Percentiles rank a stretch among this genome's conserved stretches.
These are phyloP conservation scores for Neodidymelliopsis sp. DNA, from an alignment of 2,329 filamentous ascomycete species.

Conservation along the genomic window DNA sequence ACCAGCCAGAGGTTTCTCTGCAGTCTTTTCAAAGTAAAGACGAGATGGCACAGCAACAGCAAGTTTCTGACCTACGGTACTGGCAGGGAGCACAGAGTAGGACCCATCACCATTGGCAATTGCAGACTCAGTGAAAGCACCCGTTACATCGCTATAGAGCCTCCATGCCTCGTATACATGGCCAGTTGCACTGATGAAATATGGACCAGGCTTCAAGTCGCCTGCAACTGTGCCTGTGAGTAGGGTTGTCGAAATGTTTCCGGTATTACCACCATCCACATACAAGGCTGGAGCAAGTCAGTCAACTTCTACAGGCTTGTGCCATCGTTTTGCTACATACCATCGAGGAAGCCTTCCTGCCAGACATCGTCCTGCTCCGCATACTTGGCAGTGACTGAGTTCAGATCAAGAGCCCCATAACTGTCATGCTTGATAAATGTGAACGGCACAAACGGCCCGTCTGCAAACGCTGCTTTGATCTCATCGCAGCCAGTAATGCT, in stretches of 20 bases:
- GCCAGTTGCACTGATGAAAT: constrained; percentile 58
- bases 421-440: constrained; percentile 46
- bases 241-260: constrained; percentile 26
- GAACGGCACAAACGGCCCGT: constrained; percentile 46
- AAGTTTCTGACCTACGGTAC: constrained; percentile 49
- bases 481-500: constrained; percentile 36
- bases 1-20: constrained; percentile 65
- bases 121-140: constrained; percentile 59
- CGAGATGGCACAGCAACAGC: constrained; percentile 63
- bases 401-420: constrained; percentile 30
- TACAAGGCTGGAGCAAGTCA: constrained; percentile 30
- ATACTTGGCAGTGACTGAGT: constrained; percentile 37
- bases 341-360: constrained; percentile 49
- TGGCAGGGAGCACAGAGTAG: constrained; percentile 53
- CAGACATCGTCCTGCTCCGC: constrained; percentile 52
- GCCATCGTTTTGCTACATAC: constrained; percentile 26
- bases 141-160: constrained; percentile 59
- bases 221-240: constrained; percentile 26
- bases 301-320: too few relatives aligned
- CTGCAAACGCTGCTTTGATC: constrained; percentile 26
- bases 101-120: constrained; percentile 50
- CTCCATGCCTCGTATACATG: constrained; percentile 58
- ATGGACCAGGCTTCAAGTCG: constrained; percentile 56
- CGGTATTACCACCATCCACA: constrained; percentile 25
- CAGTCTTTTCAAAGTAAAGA: constrained; percentile 63